Evolutionary conservation across 148 eudicot species (phyloP).

Genomic region (Vaccinium vitisidaea): DNA sequence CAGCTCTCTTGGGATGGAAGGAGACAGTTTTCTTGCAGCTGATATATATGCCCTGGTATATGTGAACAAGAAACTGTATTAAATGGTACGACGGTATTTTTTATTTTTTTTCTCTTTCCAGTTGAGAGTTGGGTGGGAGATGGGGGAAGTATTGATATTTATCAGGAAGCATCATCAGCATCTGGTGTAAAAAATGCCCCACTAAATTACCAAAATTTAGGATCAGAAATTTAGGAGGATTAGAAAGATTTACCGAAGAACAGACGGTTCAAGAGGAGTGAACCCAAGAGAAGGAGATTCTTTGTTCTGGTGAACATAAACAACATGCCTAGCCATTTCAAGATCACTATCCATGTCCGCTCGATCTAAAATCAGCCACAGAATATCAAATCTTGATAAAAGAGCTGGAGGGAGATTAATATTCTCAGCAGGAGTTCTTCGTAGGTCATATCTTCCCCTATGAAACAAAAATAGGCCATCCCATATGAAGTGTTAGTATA

Average conservation of each 20-base stretch:
- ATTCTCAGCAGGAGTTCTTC: constrained; percentile 99
- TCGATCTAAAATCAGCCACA: constrained; percentile 92
- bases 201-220: too few relatives aligned
- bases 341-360: constrained; percentile 99
- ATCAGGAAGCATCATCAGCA: background rate
- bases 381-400: constrained; percentile 94
- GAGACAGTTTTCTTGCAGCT: constrained; percentile 84
- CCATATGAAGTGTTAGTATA: background rate
- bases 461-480: constrained; percentile 24
- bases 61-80: constrained; percentile 15
- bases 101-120: background rate
- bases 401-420: constrained; percentile 99
- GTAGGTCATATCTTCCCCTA: constrained; percentile 98
- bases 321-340: constrained; percentile 97
- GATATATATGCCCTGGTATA: constrained; percentile 83
- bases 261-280: constrained; percentile 85
- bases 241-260: constrained; percentile 60
- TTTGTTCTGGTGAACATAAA: constrained; percentile 88
- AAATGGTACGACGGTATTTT: background rate
- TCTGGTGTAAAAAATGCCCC: background rate
- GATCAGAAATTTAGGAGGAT: background rate
- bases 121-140: background rate
- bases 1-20: constrained; percentile 75
- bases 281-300: constrained; percentile 98
- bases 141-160: background rate